A percentile compares a stretch with the other conserved stretches of the same genome.
These are phyloP conservation scores for Coelastrella sp. DNA, from an alignment of 139 green algal genomes.

Conservation along the genomic window DNA sequence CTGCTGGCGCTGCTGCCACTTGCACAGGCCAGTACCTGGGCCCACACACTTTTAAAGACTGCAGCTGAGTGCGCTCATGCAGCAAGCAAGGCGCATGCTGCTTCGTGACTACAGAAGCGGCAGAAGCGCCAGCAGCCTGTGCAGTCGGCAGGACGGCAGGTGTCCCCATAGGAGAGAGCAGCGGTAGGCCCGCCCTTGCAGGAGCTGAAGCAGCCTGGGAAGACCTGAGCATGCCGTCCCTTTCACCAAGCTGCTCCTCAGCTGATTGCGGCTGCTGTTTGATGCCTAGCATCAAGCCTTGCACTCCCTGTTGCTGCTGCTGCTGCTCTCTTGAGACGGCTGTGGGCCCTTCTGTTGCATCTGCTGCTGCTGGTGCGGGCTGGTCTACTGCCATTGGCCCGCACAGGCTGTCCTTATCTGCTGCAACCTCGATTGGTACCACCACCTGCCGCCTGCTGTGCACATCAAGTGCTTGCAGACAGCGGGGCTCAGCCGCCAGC, in stretches of 20 bases:
- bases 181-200: background rate
- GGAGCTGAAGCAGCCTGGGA: background rate
- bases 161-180: too few relatives aligned
- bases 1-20: conserved; percentile 19
- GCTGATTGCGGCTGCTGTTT: background rate
- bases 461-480: conserved; percentile 88
- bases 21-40: conserved; percentile 82
- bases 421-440: conserved; percentile 76
- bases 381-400: background rate
- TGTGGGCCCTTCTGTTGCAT: background rate
- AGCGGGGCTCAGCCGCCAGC: conserved; percentile 83
- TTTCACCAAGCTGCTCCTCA: too few relatives aligned
- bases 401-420: background rate
- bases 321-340: conserved; percentile 6
- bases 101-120: background rate
- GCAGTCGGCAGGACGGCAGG: background rate
- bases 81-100: conserved; percentile 78
- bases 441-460: conserved; percentile 76
- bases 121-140: background rate
- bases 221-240: too few relatives aligned
- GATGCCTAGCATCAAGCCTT: background rate
- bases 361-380: conserved; percentile 24
- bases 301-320: conserved; percentile 7
- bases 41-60: conserved; percentile 67
- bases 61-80: conserved; percentile 70